Evolutionary conservation across 1,284 basidiomycete genomes (phyloP).

Genomic region (Fomitopsis pinicola): DNA sequence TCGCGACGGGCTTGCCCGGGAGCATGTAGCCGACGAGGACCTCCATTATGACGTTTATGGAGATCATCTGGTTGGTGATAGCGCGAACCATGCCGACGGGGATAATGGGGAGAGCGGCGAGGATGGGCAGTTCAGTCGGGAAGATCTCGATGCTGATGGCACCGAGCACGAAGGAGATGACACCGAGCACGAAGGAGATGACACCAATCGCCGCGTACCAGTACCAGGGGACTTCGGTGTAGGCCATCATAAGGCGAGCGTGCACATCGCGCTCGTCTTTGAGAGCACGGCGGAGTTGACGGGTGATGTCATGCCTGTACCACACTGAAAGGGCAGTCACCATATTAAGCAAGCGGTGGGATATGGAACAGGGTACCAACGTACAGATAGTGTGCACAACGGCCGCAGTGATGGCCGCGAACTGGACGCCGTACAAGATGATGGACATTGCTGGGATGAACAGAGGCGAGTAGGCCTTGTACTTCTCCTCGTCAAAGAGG

Average conservation of each 20-base stretch:
- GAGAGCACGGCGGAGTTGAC: conserved; percentile 59
- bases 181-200: conserved; percentile 55
- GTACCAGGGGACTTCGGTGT: conserved; percentile 75
- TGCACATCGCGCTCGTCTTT: conserved; percentile 81
- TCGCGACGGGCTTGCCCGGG: conserved; percentile 74
- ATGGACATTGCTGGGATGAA: conserved; percentile 63
- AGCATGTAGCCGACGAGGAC: conserved; percentile 74
- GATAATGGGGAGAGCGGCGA: conserved; percentile 56
- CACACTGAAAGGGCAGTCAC: conserved; percentile 48
- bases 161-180: too few relatives aligned
- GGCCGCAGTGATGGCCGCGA: conserved; percentile 70
- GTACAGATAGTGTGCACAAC: conserved; percentile 74
- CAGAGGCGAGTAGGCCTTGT: conserved; percentile 69
- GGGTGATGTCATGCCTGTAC: conserved; percentile 76
- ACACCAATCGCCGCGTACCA: conserved; percentile 69
- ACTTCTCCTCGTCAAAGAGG: conserved; percentile 57
- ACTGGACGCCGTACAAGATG: conserved; percentile 70
- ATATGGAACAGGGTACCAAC: conserved; percentile 22
- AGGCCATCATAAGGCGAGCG: conserved; percentile 77
- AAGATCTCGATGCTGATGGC: conserved; percentile 67
- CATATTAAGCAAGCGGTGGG: neutral
- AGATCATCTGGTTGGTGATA: conserved; percentile 78
- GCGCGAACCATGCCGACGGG: conserved; percentile 81
- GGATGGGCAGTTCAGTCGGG: conserved; percentile 66
- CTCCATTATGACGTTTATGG: conserved; percentile 70